Conservation (phyloP, 1,284 basidiomycete genomes). For the Trichosporon sp. region DNA sequence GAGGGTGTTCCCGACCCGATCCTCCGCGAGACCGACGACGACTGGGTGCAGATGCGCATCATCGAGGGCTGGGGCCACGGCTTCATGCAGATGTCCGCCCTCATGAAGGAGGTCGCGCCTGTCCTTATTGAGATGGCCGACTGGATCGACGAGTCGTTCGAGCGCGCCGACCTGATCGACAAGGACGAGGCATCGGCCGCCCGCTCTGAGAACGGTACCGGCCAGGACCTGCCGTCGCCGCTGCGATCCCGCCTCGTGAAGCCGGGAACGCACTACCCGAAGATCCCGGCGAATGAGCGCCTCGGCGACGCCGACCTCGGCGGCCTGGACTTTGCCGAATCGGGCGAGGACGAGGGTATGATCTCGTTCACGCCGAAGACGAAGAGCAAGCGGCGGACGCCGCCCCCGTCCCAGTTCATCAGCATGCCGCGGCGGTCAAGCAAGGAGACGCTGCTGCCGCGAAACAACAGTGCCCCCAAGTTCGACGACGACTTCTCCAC, state of each 20-base stretch:
- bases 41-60: slow-evolving; percentile 91
- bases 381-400: slow-evolving; percentile 51
- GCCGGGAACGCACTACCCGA: slow-evolving; percentile 38
- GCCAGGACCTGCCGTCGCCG: slow-evolving; percentile 14
- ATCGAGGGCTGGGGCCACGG: slow-evolving; percentile 90
- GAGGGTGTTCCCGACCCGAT: slow-evolving; percentile 48
- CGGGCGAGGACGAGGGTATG: slow-evolving; percentile 37
- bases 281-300: slow-evolving; percentile 25
- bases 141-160: slow-evolving; percentile 83
- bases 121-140: slow-evolving; percentile 86
- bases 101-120: slow-evolving; percentile 69
- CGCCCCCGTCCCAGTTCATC: slow-evolving; percentile 44
- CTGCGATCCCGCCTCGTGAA: slow-evolving; percentile 41
- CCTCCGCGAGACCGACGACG: slow-evolving; percentile 70
- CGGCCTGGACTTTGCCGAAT: slow-evolving; percentile 24
- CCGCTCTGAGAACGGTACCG: slow-evolving; percentile 12
- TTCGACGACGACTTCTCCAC: slow-evolving; percentile 43
- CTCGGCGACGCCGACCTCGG: slow-evolving; percentile 46
- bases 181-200: slow-evolving; percentile 19
- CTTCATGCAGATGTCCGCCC: slow-evolving; percentile 84
- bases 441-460: slow-evolving; percentile 36
- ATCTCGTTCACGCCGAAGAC: slow-evolving; percentile 52
- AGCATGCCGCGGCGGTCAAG: slow-evolving; percentile 40
- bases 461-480: slow-evolving; percentile 33
- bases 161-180: slow-evolving; percentile 34